These are phyloP conservation scores for Neospora caninum DNA, from an alignment of 169 alveolate species.

Conservation along the genomic window DNA sequence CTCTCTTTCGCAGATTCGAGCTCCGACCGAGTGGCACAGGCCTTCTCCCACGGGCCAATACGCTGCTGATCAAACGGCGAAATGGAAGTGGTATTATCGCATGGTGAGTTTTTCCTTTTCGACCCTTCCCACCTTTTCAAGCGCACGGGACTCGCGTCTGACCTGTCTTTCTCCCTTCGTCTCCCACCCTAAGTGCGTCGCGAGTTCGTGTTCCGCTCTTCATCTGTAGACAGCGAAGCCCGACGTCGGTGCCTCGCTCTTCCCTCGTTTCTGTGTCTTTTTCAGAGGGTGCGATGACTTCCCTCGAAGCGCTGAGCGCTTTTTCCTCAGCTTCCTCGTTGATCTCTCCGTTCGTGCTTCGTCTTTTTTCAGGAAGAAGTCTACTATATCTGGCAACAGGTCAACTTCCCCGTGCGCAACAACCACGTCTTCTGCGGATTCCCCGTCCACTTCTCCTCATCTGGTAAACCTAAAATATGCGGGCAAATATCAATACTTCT, in stretches of 20 bases:
- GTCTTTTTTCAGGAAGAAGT: slow-evolving; percentile 67
- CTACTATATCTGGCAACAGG: slow-evolving; percentile 76
- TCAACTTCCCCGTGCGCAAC: slow-evolving; percentile 74
- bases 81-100: slow-evolving; percentile 79
- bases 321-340: too few species aligned
- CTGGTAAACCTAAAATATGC: slow-evolving; percentile 53
- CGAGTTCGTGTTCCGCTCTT: too few species aligned
- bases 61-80: slow-evolving; percentile 74
- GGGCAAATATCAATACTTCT: background rate
- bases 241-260: too few species aligned
- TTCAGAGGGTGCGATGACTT: too few species aligned
- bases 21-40: slow-evolving; percentile 60
- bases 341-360: background rate
- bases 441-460: slow-evolving; percentile 77
- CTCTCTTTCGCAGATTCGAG: background rate
- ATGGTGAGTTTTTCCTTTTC: slow-evolving; percentile 48
- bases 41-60: slow-evolving; percentile 60
- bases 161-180: background rate
- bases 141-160: too few species aligned
- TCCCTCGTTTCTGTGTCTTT: too few species aligned
- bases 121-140: too few species aligned
- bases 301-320: too few species aligned
- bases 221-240: too few species aligned
- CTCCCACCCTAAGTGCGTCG: too few species aligned
- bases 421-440: slow-evolving; percentile 76